Evolutionary conservation across 2,329 filamentous ascomycete genomes (phyloP), one percentile per base, ranked within the genome.

Genomic region (Neurospora sp.): DNA sequence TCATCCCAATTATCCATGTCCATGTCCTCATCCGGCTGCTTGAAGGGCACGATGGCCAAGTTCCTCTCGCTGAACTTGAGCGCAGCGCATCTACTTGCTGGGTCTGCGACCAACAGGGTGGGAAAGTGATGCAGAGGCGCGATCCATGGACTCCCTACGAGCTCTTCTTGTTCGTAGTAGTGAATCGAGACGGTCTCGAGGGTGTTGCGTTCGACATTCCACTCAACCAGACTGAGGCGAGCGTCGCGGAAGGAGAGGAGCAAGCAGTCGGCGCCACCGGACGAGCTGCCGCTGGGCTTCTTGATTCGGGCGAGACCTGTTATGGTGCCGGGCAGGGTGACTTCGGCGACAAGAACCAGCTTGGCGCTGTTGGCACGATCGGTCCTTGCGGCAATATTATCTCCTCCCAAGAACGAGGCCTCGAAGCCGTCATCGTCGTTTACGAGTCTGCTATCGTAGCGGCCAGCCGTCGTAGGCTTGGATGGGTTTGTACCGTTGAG

Each of bases 101-200:
- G 95, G 77, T 99, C 96, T 71, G 95, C 92, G 67, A 91, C 91
- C 76, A 99, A 83, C 76, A 92, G 91, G 79, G 91, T 97, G 79
- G 89, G 86, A 78, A 91, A 93, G 72, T 91, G 88, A 78, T 88
- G 88, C 76, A 96, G 82, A 69, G 91, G 87, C 68, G 91, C 86
- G 67, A 91, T 89, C 91, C 93, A 97, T 0, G 95, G 94, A 72
- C 88, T 91, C 68, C 91, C 89, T 74, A 91, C 88, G 72, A 95
- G 84, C 78, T 97, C 94, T 77, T 97, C 94, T 79, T 96, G 92
- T 80, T 99, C 96, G 81, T 98, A 99, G 84, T 94, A 98, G 82
- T 99, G 96, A 76, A 99, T 95, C 68, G 95, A 98, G 73, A 96
- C 88, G 68, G 95, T 98, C 75, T 91, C 89, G 75, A 98, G 89